Evolutionary conservation across 805 yeast genomes (phyloP), one percentile per base, ranked within the genome.

Genomic region (Cyberlindnera bimundalis): DNA sequence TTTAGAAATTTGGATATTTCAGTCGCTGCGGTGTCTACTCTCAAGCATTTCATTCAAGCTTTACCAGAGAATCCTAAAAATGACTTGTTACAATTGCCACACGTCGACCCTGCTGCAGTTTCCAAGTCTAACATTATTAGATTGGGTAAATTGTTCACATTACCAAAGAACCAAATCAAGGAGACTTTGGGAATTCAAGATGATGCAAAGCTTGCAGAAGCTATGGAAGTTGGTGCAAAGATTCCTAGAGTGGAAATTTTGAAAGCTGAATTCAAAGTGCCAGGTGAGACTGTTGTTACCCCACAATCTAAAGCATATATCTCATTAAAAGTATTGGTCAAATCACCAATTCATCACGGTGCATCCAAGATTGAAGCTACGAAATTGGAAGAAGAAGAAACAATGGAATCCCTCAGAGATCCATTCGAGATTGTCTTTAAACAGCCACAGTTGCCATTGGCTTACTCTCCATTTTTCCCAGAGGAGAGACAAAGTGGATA

Each of bases 81-180:
- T 42, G 88, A 84, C 60, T 67, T 84, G 39, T 69, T 84, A 45
- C 98, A 93, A 67, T 72, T 91, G 47, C 96, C 96, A 24, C 78
- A 77, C 43, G 86, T 85, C 29, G 71, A 78, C 45, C 52, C 66
- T 12, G 64, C 71, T 16, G 66, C 64, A 17, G 73, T 78, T 30
- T 39, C 46, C 8, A 27, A 56, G 1, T 66, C 70, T 44, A 61
- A 65, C n/a, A 65, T 84, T 35, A 68, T 71, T 40, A 83, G 84
- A 45, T 57, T 85, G 36, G 90, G 93, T 36, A 85, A 84, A 59
- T 64, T 85, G 37, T 70, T 83, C 47, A 78, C 84, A 11, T 64
- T 76, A 35, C 63, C 77, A n/a, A 70, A 74, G 34, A 73, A 71
- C 16, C 77, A 79, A 35, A 77, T 77, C 28, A 69, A 73, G 24